Evolutionary conservation across 1,139 yeast genomes (phyloP), one percentile per base, ranked within the genome.

Genomic region (Kodamaea derodonti): DNA sequence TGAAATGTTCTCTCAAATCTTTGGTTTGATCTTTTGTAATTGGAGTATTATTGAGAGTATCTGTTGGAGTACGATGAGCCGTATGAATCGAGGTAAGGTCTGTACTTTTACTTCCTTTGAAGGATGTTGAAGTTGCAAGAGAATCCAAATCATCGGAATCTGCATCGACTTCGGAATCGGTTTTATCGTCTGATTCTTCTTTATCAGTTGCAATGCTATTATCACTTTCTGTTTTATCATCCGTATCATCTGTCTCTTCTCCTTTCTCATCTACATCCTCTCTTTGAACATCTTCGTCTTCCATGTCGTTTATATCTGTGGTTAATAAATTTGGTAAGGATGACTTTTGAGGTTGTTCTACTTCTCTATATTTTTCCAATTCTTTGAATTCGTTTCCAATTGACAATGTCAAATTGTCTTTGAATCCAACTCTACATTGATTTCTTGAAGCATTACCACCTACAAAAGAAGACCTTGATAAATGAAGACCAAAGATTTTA

Each of bases 381-480:
- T 63, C 64, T 11, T 58, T 64, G 41, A 73, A 69, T 14, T 63
- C 65, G 20, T 62, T 67, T 27, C 78, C 78, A 38, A 74, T 68
- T 5, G 69, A 63, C 26, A 86, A 57, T 4, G 68, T 66, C 36
- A 88, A 53, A 3, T 52, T 55, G 46, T 83, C 92, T 14, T 73
- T 76, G 47, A 83, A 83, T 3, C 67, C 54, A 4, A 90, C 90
- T 35, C 78, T 67, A 56, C 96, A 87, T 4, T 84, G 67, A 56
- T 88, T 90, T 49, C 95, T 74, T 3, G 82, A 70, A 2, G 84
- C 78, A 20, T 74, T 77, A 33, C 77, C 75, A n/a, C 85, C 88
- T 35, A 77, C 72, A 52, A 75, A 88, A 25, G 84, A 72, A 0
- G 96, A 87, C 47, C 97, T 69, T 4, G 95, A 85, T 34, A 90